Evolutionary conservation across 805 yeast species (phyloP), one percentile per base, ranked within the genome.

Genomic region (Sugiyamaella marilandica): DNA sequence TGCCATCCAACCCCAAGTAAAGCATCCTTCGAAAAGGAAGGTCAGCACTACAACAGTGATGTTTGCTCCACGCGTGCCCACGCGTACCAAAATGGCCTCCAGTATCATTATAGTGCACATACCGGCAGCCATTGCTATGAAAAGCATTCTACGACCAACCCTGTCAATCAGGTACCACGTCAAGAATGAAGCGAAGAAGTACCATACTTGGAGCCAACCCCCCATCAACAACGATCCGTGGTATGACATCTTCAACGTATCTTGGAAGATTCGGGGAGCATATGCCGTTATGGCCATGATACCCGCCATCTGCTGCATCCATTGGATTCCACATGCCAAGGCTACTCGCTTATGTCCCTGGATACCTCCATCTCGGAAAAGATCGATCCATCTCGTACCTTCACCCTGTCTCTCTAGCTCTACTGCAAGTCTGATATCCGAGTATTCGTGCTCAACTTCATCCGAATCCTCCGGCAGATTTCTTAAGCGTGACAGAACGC

Each of bases 11-110:
- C 78, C 55, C 52, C 52, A 48, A 18, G 55, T 46, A 49, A 52
- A 52, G 41, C 50, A 48, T 21, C 65, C 62, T 76, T 81, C 11
- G 81, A 77, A 19, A 75, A 79, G 36, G 70, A 73, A 49, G 8
- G 48, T 31, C 11, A 29, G 16, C n/a, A 44, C 35, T 2, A 50
- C 32, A 16, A 44, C 48, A 13, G 43, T 26, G 7, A 41, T 44
- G 18, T 48, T 39, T 9, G 52, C 44, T 13, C 47, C 52, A 16
- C 19, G 16, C 13, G 43, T 49, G 2, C 32, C 33, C 18, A 47
- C 39, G 2, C 36, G 31, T 10, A 54, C 31, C 33, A 55, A 41
- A 45, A 56, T 45, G n/a, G 47, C 47, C 29, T 49, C 36, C 16
- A 49, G 7, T 14, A 39, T 10, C 51, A 49, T 49, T 8, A 31